Evolutionary conservation across 1,284 basidiomycete genomes (phyloP), one percentile per base, ranked within the genome.

Genomic region (Irpex lacteus): DNA sequence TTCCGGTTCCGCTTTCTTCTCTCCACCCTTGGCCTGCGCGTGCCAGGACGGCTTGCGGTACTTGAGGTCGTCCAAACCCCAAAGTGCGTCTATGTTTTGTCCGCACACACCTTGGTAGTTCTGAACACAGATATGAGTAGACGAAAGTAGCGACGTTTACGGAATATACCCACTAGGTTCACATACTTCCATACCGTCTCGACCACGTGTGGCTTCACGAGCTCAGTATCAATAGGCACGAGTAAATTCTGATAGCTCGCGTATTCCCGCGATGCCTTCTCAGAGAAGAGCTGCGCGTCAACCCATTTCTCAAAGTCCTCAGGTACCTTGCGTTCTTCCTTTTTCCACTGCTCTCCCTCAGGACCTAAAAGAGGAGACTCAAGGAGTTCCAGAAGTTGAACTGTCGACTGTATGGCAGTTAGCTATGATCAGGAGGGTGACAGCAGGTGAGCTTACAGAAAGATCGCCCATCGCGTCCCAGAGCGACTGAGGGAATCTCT

Each of bases 401-500:
- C 80, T 6, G 83, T 81, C 50, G 84, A 76, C 90, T 91, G 52
- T 2, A 36, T 3, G 13, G 8, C 19, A 3, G 54, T 56, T 13
- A 56, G 21, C 6, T 21, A 13, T n/a, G 13, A 62, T 21, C 44
- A 38, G 21, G 15, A 56, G n/a, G 13, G 26, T 32, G 38, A 6
- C 62, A 44, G 40, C 8, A 11, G 40, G 18, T 73, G 2, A 9
- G 26, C 78, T 68, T 78, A 91, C 90, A 54, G 91, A 88, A 64
- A 93, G 80, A 74, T 92, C 89, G 7, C 91, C 91, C 50, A 91
- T 80, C 52, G 89, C 85, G 68, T 93, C 87, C 87, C 89, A 93
- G 60, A 93, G 78, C 0, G 81, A 78, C 72, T 92, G 90, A 0
- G 90, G 88, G 67, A 93, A 92, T 11, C 86, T 85, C 70, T 84